Evolutionary conservation across 1,284 basidiomycete species (phyloP).

Genomic region (Calocybe gambosa): DNA sequence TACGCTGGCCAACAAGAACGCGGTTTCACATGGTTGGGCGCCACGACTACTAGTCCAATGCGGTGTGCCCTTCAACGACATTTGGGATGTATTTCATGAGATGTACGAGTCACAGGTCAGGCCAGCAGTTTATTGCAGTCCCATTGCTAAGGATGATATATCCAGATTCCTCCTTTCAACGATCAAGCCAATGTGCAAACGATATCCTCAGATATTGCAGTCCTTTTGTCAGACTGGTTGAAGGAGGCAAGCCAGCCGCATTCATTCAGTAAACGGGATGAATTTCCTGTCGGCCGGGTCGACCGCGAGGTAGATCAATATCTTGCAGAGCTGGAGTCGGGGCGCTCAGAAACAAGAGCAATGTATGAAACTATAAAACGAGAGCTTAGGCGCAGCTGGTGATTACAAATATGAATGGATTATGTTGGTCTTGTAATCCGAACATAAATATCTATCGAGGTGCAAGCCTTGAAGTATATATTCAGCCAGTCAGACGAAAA

Average conservation of each 20-base stretch:
- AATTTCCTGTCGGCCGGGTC: constrained; percentile 71
- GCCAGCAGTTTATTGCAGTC: constrained; percentile 2
- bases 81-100: constrained; percentile 82
- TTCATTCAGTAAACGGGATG: constrained; percentile 43
- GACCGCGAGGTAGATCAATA: constrained; percentile 68
- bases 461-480: not conserved
- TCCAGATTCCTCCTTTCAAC: constrained; percentile 78
- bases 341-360: constrained; percentile 51
- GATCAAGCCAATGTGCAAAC: constrained; percentile 70
- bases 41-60: constrained; percentile 72
- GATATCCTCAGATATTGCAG: constrained; percentile 72
- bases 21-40: constrained; percentile 72
- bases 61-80: constrained; percentile 66
- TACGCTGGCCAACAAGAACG: constrained; percentile 53
- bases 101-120: constrained; percentile 84
- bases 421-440: not conserved
- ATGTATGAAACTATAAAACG: constrained; percentile 65
- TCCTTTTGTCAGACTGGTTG: constrained; percentile 72
- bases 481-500: not conserved
- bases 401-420: constrained; percentile 9
- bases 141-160: not conserved
- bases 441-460: not conserved
- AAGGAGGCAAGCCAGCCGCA: constrained; percentile 66
- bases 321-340: constrained; percentile 56
- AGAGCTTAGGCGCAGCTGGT: constrained; percentile 64